Evolutionary conservation across 2,329 filamentous ascomycete genomes (phyloP).

Genomic region (Alternaria ethzedia): DNA sequence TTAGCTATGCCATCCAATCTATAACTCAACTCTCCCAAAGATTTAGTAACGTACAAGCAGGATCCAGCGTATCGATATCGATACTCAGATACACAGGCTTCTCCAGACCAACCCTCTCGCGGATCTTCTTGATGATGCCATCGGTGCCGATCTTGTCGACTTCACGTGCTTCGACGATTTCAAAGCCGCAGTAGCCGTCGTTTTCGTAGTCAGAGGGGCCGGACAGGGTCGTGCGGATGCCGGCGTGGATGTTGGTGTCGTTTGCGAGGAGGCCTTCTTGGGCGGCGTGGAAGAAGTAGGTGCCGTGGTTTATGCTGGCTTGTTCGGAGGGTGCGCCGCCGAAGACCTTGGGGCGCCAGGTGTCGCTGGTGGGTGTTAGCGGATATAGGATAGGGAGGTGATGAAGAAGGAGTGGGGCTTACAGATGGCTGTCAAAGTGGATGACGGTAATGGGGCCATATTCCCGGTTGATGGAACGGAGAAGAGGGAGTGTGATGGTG

Average conservation of each 20-base stretch:
- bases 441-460: conserved; percentile 73
- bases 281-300: conserved; percentile 84
- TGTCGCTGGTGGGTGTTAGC: conserved; percentile 46
- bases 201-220: conserved; percentile 84
- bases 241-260: conserved; percentile 86
- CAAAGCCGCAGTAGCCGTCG: conserved; percentile 83
- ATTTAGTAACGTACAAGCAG: conserved; percentile 66
- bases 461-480: conserved; percentile 65
- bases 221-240: conserved; percentile 81
- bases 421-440: conserved; percentile 68
- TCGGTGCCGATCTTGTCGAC: conserved; percentile 72
- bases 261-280: conserved; percentile 80
- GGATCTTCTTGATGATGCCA: conserved; percentile 80
- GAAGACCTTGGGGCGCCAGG: conserved; percentile 85
- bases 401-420: conserved; percentile 16
- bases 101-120: conserved; percentile 73
- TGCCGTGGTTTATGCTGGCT: conserved; percentile 83
- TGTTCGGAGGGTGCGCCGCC: conserved; percentile 78
- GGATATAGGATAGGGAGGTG: too few species aligned
- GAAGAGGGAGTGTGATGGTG: conserved; percentile 65
- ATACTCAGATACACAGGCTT: conserved; percentile 82
- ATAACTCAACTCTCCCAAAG: background rate
- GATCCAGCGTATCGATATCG: conserved; percentile 88
- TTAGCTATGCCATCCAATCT: conserved; percentile 2
- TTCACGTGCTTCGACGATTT: conserved; percentile 78